Conservation (phyloP, 371 early-diverging fungal genomes). For the Mucor irregularis region DNA sequence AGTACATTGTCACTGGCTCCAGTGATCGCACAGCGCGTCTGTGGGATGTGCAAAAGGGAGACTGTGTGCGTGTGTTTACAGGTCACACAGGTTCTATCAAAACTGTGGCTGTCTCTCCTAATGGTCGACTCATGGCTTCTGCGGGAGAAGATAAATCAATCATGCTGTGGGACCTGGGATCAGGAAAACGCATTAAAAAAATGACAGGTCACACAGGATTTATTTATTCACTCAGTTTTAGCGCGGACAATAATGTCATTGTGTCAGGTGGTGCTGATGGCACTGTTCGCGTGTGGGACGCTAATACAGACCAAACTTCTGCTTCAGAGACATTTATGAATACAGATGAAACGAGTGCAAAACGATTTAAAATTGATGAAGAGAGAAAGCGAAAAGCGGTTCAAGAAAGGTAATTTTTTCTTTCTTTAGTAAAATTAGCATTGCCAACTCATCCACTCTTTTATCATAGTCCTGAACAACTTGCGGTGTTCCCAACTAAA, state of each 20-base stretch:
- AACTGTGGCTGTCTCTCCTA: slow-evolving; percentile 91
- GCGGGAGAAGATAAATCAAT: slow-evolving; percentile 89
- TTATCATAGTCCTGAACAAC: slow-evolving; percentile 53
- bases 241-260: slow-evolving; percentile 80
- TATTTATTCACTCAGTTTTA: slow-evolving; percentile 90
- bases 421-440: not conserved
- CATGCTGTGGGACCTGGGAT: slow-evolving; percentile 97
- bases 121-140: slow-evolving; percentile 93
- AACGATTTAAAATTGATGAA: slow-evolving; percentile 15
- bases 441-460: not conserved
- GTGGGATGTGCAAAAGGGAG: slow-evolving; percentile 95
- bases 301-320: slow-evolving; percentile 53
- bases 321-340: slow-evolving; percentile 13
- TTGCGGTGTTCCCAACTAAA: slow-evolving; percentile 89
- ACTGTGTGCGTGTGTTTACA: slow-evolving; percentile 91
- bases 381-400: slow-evolving; percentile 21
- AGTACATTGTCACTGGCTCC: slow-evolving; percentile 96
- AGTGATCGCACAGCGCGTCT: slow-evolving; percentile 94
- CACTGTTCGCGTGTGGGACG: slow-evolving; percentile 96
- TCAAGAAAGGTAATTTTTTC: slow-evolving; percentile 27
- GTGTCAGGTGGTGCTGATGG: slow-evolving; percentile 94
- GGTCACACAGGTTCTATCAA: slow-evolving; percentile 91
- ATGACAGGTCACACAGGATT: slow-evolving; percentile 88
- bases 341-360: slow-evolving; percentile 4
- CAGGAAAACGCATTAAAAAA: slow-evolving; percentile 79